Conservation (phyloP, 257 asterid genomes). For the Catharanthus roseus region DNA sequence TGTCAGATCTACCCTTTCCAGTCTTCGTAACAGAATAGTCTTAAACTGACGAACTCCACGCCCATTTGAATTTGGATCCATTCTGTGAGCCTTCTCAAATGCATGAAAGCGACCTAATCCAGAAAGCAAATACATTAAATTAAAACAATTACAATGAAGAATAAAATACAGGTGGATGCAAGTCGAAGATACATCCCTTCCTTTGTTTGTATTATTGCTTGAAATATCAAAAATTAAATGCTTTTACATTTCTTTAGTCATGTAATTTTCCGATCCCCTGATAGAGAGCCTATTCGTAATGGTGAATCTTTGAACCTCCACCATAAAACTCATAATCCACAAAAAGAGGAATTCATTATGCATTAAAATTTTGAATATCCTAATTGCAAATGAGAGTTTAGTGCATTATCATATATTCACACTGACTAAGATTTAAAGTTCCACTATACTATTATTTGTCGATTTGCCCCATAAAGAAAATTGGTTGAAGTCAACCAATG, state of each 20-base stretch:
- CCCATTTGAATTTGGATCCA: constrained; percentile 83
- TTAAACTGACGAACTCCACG: constrained; percentile 97
- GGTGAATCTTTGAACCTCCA: not conserved
- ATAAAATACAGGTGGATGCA: not conserved
- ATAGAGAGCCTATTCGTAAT: not conserved
- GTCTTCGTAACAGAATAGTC: constrained; percentile 80
- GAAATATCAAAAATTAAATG: too few relatives aligned
- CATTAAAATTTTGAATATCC: not conserved
- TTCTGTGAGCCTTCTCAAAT: constrained; percentile 85
- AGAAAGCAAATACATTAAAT: constrained; percentile 10
- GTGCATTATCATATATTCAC: not conserved
- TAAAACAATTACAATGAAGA: not conserved
- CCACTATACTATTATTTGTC: not conserved
- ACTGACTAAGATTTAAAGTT: not conserved
- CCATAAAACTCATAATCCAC: not conserved
- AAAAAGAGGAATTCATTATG: not conserved
- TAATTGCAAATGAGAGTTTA: not conserved
- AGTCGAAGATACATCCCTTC: not conserved
- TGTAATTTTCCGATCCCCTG: not conserved
- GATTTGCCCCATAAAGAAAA: not conserved
- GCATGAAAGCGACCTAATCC: constrained; percentile 91
- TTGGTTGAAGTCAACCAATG: not conserved
- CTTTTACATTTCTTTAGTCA: not conserved
- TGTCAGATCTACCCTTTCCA: constrained; percentile 51
- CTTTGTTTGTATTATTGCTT: not conserved